phyloP scores from a whole-genome alignment of 371 early-diverging fungal genomes.

The Rhizopus microsporus region DNA sequence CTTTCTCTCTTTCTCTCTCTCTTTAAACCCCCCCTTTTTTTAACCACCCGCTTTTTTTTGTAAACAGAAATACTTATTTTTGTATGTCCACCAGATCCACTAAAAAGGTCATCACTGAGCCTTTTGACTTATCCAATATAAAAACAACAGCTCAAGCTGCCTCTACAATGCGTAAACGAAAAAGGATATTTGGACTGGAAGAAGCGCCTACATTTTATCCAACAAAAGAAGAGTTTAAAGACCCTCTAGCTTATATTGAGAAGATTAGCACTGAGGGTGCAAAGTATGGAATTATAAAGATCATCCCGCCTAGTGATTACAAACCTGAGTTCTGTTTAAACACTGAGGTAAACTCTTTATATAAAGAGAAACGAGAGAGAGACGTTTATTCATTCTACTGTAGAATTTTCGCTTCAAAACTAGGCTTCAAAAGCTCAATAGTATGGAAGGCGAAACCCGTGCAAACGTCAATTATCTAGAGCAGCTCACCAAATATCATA shows the following conservation, averaged over 20 bases:
- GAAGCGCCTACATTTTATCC: conserved; percentile 87
- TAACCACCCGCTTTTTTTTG: neutral
- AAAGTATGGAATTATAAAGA: conserved; percentile 86
- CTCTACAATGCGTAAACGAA: neutral
- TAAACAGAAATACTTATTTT: neutral
- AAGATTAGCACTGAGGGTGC: conserved; percentile 80
- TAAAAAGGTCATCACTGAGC: neutral
- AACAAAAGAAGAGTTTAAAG: conserved; percentile 78
- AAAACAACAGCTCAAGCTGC: conserved; percentile 9
- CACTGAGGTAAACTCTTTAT: conserved; percentile 62
- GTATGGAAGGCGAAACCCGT: conserved; percentile 89
- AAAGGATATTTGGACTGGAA: conserved; percentile 61
- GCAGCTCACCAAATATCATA: conserved; percentile 87
- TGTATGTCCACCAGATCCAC: neutral
- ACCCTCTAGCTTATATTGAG: conserved; percentile 85
- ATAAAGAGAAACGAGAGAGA: neutral
- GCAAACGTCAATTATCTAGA: conserved; percentile 88
- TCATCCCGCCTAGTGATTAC: conserved; percentile 89
- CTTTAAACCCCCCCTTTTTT: neutral
- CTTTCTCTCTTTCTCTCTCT: conserved; percentile 1
- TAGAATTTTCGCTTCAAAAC: conserved; percentile 91
- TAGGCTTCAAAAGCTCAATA: conserved; percentile 87
- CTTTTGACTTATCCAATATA: conserved; percentile 18
- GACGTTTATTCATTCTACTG: neutral
- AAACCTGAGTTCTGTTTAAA: conserved; percentile 84